Base-by-base conservation (phyloP, 805 yeast species). In the Hemisphaericaspora nanyangensis region DNA sequence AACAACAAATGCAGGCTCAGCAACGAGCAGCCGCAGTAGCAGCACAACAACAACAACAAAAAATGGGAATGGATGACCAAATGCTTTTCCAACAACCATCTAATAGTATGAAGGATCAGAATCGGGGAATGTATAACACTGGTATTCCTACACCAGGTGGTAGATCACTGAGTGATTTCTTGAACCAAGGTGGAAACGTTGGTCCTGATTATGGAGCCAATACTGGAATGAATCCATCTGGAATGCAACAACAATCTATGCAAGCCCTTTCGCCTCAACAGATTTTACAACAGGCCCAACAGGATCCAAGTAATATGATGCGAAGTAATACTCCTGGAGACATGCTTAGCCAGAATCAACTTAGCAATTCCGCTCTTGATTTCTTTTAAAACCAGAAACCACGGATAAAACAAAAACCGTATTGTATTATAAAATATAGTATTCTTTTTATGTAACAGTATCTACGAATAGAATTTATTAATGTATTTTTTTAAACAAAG, bases 231-330 rank as follows among this genome's bases (percentile, higher is more conserved):
- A 34, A 32, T 32, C 28, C 26, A 13, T 17, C 27, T 17, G 20
- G 30, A 15, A 19, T 17, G 10, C 32, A 32, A 38, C 34, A 29
- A 18, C 39, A 31, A 11, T 26, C 20, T 2, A 35, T 42, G 34
- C 52, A 46, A 35, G 40, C 58, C 6, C 58, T 66, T 16, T 64
- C 71, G 1, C 71, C 72, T 3, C 72, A 64, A 43, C 70, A 65
- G 38, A 53, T 66, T 10, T 54, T 62, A 31, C 69, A 52, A 48
- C 69, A 59, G 47, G 56, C 55, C 41, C 31, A 29, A 29, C 35
- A 33, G 24, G 35, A 33, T 10, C 17, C 35, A 5, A 45, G 48
- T 28, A 45, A 39, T 11, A 17, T 34, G 26, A 26, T 25, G 7
- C 29, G 16, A 18, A 27, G 16, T 13, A 29, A 19, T 13, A 19